Conservation (phyloP, 2,329 filamentous ascomycete genomes). For the Elsinoe fawcettii region DNA sequence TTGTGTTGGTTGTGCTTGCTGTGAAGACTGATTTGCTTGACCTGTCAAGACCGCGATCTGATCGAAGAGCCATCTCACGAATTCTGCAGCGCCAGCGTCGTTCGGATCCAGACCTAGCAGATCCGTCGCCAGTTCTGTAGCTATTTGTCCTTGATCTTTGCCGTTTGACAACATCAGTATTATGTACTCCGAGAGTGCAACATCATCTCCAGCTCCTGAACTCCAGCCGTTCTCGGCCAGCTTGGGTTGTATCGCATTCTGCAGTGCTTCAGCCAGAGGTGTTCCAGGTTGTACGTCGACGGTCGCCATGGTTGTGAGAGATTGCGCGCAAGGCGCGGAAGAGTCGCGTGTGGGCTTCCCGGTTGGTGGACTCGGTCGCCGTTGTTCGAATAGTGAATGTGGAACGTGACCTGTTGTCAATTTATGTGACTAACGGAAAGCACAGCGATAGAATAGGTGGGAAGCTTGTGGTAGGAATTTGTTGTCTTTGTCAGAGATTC, state of each 20-base stretch:
- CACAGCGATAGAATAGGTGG: background rate
- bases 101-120: conserved; percentile 75
- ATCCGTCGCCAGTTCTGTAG: conserved; percentile 78
- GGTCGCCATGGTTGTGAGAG: conserved; percentile 52
- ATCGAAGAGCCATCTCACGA: conserved; percentile 88
- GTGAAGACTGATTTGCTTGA: conserved; percentile 48
- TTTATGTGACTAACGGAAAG: too few relatives aligned
- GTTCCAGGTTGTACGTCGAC: conserved; percentile 68
- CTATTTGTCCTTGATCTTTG: conserved; percentile 85
- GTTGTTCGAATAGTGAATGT: background rate
- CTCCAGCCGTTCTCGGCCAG: conserved; percentile 90
- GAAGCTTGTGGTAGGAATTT: conserved; percentile 1
- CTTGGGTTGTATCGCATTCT: conserved; percentile 77
- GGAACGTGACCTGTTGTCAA: background rate
- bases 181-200: conserved; percentile 88
- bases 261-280: conserved; percentile 76
- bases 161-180: conserved; percentile 95
- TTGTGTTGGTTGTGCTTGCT: conserved; percentile 19
- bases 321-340: conserved; percentile 2
- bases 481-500: conserved; percentile 5
- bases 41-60: conserved; percentile 64
- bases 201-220: conserved; percentile 68
- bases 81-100: conserved; percentile 72
- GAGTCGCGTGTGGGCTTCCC: background rate
- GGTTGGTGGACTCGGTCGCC: too few relatives aligned